A percentile compares a stretch with the other conserved stretches of the same genome.
Evolutionary conservation across 2,329 filamentous ascomycete species (phyloP).

Genomic region (Fusarium metavorans): DNA sequence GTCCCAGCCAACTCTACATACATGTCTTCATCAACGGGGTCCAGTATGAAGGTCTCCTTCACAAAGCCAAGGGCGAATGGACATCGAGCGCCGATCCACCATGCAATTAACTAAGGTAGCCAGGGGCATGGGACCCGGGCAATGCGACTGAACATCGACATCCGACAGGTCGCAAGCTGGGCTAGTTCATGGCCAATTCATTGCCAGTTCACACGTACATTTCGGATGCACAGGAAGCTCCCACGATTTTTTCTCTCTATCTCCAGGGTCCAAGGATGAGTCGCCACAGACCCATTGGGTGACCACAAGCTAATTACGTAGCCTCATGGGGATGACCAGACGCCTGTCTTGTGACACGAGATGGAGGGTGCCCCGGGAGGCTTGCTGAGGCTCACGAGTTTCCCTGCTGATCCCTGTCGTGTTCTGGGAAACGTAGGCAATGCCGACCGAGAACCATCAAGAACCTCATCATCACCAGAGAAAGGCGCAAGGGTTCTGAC

Average conservation of each 20-base stretch:
- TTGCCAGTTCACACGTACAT: constrained; percentile 24
- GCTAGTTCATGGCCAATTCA: constrained; percentile 21
- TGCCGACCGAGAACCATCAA: background rate
- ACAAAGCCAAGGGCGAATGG: background rate
- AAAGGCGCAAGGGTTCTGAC: constrained; percentile 30
- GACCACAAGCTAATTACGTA: constrained; percentile 5
- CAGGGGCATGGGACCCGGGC: constrained; percentile 11
- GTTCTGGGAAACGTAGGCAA: background rate
- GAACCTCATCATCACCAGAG: constrained; percentile 1
- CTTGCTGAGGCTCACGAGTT: constrained; percentile 1
- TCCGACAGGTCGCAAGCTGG: constrained; percentile 7
- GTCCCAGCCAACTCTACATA: background rate
- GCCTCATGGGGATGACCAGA: constrained; percentile 2
- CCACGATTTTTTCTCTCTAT: background rate
- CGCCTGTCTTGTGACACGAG: constrained; percentile 10
- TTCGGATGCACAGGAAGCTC: constrained; percentile 9
- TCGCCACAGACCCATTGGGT: background rate
- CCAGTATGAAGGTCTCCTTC: background rate
- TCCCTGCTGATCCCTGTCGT: background rate
- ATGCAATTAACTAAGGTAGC: constrained; percentile 5
- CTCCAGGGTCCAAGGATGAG: background rate
- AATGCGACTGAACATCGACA: constrained; percentile 21
- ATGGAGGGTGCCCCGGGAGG: constrained; percentile 3
- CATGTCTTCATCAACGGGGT: constrained; percentile 1
- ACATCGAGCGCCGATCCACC: constrained; percentile 8